These are phyloP conservation scores for Tephrocybe sp. DNA, from an alignment of 768 basidiomycete species.

Conservation along the genomic window DNA sequence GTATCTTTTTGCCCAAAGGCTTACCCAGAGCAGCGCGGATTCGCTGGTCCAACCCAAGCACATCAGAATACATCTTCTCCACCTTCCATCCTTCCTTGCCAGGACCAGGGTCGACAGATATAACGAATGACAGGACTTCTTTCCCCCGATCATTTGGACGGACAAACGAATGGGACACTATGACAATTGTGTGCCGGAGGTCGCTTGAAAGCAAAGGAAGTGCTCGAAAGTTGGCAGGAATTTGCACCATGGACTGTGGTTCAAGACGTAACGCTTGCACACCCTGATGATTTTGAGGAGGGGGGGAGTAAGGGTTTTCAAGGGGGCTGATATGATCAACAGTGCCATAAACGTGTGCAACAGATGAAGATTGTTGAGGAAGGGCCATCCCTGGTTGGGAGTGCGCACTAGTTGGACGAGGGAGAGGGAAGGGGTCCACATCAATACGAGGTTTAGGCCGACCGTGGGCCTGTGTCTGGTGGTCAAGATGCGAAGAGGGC, in stretches of 20 bases:
- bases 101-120: conserved; percentile 68
- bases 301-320: conserved; percentile 21
- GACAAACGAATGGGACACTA: conserved; percentile 80
- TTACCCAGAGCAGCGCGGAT: conserved; percentile 68
- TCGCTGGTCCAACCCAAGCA: conserved; percentile 81
- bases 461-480: conserved; percentile 9
- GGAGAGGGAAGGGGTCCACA: conserved; percentile 52
- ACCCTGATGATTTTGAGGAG: conserved; percentile 14
- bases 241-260: conserved; percentile 21
- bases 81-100: conserved; percentile 78
- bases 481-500: conserved; percentile 2
- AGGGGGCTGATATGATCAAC: conserved; percentile 12
- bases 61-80: conserved; percentile 93
- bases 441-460: conserved; percentile 34
- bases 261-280: conserved; percentile 19
- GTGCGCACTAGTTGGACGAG: conserved; percentile 29
- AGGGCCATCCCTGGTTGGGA: conserved; percentile 20
- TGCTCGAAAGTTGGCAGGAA: conserved; percentile 59
- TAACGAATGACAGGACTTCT: conserved; percentile 87
- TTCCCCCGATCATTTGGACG: conserved; percentile 87
- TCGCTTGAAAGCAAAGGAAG: conserved; percentile 69
- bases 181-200: conserved; percentile 66
- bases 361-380: conserved; percentile 10
- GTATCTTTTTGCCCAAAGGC: conserved; percentile 75
- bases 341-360: conserved; percentile 3